Evolutionary conservation across 2,329 filamentous ascomycete species (phyloP).

Genomic region (Leptographium wingfieldii): DNA sequence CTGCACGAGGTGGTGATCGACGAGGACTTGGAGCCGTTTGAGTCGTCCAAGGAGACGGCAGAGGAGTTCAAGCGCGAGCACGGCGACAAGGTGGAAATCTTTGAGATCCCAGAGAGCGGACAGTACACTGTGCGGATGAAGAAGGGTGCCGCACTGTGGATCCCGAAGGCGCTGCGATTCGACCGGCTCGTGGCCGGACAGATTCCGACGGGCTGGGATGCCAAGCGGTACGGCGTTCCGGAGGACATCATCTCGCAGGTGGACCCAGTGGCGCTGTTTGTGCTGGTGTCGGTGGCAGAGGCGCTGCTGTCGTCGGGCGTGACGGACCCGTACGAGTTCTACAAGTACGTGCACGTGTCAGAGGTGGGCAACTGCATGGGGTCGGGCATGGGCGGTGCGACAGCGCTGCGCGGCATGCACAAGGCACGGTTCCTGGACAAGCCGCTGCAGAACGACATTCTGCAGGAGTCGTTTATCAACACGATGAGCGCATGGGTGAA

Average conservation of each 20-base stretch:
- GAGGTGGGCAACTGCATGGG: constrained; percentile 97
- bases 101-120: constrained; percentile 84
- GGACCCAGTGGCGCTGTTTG: constrained; percentile 89
- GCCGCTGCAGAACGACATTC: constrained; percentile 95
- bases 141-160: constrained; percentile 89
- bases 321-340: constrained; percentile 98
- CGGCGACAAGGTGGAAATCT: constrained; percentile 93
- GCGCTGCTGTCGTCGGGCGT: constrained; percentile 86
- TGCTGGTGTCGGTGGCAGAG: constrained; percentile 88
- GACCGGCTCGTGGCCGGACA: constrained; percentile 96
- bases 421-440: constrained; percentile 94
- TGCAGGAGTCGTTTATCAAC: constrained; percentile 99
- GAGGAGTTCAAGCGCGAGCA: constrained; percentile 96
- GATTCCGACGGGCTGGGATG: constrained; percentile 93
- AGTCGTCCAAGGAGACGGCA: constrained; percentile 92
- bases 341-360: constrained; percentile 97
- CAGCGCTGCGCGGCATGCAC: constrained; percentile 93
- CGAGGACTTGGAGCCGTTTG: constrained; percentile 93
- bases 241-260: constrained; percentile 98
- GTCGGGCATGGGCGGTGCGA: constrained; percentile 93
- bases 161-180: constrained; percentile 93
- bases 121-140: constrained; percentile 90
- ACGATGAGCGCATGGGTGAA: constrained; percentile 99
- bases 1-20: constrained; percentile 96
- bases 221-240: constrained; percentile 88